Percentiles rank a stretch among this genome's conserved stretches.
These are phyloP conservation scores for Tolypocladium pustulatum DNA, from an alignment of 2,329 filamentous ascomycete species.

Conservation along the genomic window DNA sequence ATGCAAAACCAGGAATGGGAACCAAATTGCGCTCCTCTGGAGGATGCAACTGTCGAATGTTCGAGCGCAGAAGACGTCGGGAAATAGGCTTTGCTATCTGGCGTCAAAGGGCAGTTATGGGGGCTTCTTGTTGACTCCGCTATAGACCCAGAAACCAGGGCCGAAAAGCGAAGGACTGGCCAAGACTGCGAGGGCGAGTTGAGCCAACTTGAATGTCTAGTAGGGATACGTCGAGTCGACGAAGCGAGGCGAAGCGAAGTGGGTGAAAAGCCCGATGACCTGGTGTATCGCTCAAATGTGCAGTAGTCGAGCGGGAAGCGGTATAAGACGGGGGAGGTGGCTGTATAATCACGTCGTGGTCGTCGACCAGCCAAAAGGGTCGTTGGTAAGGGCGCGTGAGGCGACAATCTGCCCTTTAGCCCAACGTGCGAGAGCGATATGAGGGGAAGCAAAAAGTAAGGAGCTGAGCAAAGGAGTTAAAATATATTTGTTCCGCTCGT, in stretches of 20 bases:
- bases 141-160: constrained; percentile 87
- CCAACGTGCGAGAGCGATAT: background rate
- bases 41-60: background rate
- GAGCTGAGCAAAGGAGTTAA: background rate
- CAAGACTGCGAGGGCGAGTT: constrained; percentile 58
- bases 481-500: background rate
- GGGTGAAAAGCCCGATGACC: background rate
- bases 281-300: background rate
- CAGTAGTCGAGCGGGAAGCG: background rate
- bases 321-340: background rate
- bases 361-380: background rate
- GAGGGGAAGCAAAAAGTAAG: background rate
- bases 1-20: constrained; percentile 16
- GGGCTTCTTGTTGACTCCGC: constrained; percentile 93
- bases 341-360: background rate
- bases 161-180: constrained; percentile 81
- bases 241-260: background rate
- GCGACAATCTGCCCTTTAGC: background rate
- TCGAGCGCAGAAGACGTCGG: background rate
- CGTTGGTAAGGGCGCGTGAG: background rate
- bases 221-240: constrained; percentile 7
- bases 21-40: background rate
- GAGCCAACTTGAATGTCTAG: constrained; percentile 86
- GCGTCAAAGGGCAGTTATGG: constrained; percentile 59
- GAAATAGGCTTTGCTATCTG: background rate